Evolutionary conservation across 176 grass and related monocot genomes (phyloP), one percentile per base, ranked within the genome.

Genomic region (Hyparrhenia diplandra): DNA sequence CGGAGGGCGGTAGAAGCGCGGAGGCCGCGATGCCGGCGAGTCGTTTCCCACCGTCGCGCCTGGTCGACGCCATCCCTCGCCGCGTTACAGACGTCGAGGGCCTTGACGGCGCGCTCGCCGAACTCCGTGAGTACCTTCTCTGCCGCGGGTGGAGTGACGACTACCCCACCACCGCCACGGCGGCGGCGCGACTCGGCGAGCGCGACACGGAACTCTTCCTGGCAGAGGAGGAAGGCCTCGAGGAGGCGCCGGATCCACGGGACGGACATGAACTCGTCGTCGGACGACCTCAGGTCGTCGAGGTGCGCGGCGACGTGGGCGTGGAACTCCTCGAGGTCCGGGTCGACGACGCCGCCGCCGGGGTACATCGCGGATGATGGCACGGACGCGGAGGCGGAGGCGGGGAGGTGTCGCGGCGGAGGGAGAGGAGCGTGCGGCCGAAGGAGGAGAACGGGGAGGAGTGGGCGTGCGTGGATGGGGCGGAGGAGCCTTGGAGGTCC

Each of bases 51-150:
- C 47, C 90, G 89, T 1, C 88, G 80, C 9, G 90, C 77, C 87
- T 99, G 97, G 73, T 87, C 90, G 40, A 96, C 67, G 0, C 97
- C 91, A 25, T 99, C 91, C 9, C 93, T 83, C 2, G 92, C 89
- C 25, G 91, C 93, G 97, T 96, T 99, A 87, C 91, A 93, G 10
- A 99, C 83, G 82, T 99, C 97, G 43, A 99, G 97, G 2, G 93
- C 93, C 90, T 93, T 99, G 41, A 96, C 93, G 9, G 86, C 93
- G 17, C 93, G 84, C 49, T 99, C 93, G 69, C 87, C 87, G 85
- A 96, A 85, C 32, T 99, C 97, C 12, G 69, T 20, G 5, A 92
- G 82, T 35, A 83, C n/a, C 61, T 31, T 86, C 57, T 96, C 97
- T 2, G 88, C 46, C 8, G 67, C 5, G 12, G 46, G 32, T 2